Evolutionary conservation across 441 rosid genomes (phyloP).

Genomic region (Eruca vesicaria): DNA sequence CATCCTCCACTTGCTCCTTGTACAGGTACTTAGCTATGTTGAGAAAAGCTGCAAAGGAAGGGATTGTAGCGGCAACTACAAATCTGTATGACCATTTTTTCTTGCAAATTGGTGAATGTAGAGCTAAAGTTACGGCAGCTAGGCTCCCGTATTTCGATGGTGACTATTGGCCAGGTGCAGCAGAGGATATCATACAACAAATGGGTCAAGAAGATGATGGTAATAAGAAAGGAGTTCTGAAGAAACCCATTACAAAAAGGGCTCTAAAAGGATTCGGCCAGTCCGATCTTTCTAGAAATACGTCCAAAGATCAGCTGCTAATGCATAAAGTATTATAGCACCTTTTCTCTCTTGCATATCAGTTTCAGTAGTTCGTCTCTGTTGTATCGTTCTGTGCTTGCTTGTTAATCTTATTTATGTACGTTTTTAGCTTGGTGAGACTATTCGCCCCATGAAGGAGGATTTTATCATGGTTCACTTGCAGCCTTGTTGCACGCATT

Average conservation of each 20-base stretch:
- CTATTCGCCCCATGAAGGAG: conserved; percentile 95
- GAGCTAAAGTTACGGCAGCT: conserved; percentile 94
- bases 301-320: conserved; percentile 86
- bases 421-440: conserved; percentile 86
- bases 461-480: conserved; percentile 98
- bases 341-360: conserved; percentile 1
- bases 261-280: conserved; percentile 98
- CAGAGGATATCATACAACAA: conserved; percentile 92
- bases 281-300: conserved; percentile 85
- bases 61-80: conserved; percentile 80
- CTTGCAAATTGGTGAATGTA: conserved; percentile 76
- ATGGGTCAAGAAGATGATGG: conserved; percentile 96
- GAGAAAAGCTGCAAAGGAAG: conserved; percentile 85
- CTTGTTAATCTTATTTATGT: conserved; percentile 9
- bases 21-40: conserved; percentile 93
- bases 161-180: conserved; percentile 99
- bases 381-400: conserved; percentile 4
- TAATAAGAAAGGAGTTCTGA: conserved; percentile 76
- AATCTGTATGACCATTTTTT: conserved; percentile 96
- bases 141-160: conserved; percentile 99
- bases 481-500: conserved; percentile 86
- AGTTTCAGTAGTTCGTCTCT: not conserved
- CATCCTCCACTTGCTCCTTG: conserved; percentile 17
- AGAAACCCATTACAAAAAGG: conserved; percentile 89
- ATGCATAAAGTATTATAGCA: conserved; percentile 79